Percentiles rank a stretch among this genome's conserved stretches.
phyloP scores from a whole-genome alignment of 176 grass and related monocot species.

The Ensete ventricosum region DNA sequence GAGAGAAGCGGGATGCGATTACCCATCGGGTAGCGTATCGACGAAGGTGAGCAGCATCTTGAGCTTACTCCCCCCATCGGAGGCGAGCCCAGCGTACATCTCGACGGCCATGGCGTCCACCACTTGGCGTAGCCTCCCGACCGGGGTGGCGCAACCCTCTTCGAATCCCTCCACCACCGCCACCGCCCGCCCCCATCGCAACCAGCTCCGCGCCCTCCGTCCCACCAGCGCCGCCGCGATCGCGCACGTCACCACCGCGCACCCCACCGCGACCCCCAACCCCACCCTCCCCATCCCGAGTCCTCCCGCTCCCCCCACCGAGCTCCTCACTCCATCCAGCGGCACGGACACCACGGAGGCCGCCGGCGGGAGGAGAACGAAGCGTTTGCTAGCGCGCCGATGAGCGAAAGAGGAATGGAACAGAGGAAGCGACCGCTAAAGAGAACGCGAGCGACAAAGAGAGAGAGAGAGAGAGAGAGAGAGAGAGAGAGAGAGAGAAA shows the following conservation, averaged over 20 bases:
- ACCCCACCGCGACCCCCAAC: constrained; percentile 34
- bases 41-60: constrained; percentile 69
- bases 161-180: constrained; percentile 40
- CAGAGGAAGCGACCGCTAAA: constrained; percentile 9
- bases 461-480: neutral
- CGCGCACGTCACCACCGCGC: constrained; percentile 36
- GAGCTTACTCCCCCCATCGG: constrained; percentile 57
- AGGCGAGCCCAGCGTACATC: constrained; percentile 64
- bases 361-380: neutral
- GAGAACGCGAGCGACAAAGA: neutral
- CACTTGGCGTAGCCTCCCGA: constrained; percentile 40
- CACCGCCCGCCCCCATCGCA: constrained; percentile 37
- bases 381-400: neutral
- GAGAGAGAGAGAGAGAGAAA: too few species aligned
- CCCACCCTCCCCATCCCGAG: constrained; percentile 25
- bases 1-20: neutral
- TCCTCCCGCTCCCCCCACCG: neutral
- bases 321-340: constrained; percentile 13
- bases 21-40: constrained; percentile 46
- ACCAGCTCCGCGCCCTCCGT: constrained; percentile 24
- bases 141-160: constrained; percentile 45
- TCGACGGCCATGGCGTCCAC: constrained; percentile 52
- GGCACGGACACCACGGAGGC: neutral
- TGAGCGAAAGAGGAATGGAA: neutral
- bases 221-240: constrained; percentile 32